Base-by-base conservation (phyloP, 1,139 yeast species). In the Zhuliangozyma parablackwelliae region DNA sequence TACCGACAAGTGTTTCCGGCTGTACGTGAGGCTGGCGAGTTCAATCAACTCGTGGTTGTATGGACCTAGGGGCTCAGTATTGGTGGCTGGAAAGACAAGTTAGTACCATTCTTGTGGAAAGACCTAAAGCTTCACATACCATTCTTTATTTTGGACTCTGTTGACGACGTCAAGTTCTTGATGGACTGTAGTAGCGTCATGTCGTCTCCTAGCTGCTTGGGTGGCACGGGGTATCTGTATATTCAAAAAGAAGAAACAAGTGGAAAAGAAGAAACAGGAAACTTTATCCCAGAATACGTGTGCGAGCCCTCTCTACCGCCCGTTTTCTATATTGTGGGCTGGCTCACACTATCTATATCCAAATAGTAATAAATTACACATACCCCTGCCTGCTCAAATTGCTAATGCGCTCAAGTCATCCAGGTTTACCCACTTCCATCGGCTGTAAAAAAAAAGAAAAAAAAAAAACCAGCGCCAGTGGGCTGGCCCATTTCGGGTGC, bases 11-110 rank as follows among this genome's bases (percentile, higher is more conserved):
- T 47, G 41, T 34, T 47, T 48, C 20, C 46, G 38, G 29, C 53
- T 45, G 42, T 49, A 55, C 0, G 72, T 55, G 24, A 61, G 50
- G 28, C 51, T 44, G 3, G 72, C 53, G 8, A 69, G 43, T 32
- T 64, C 66, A 29, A 58, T 57, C 29, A 69, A 45, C 41, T 68
- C 70, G 26, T 57, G 53, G 34, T 65, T 64, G 27, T 62, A 60
- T 1, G 74, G 74, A 1, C 74, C 74, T 43, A 62, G 49, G 1
- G 65, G 61, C 34, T 66, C 69, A 31, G 50, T 56, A 45, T 54
- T 59, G n/a, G 72, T 67, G 16, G 72, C 67, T 40, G 31, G 20
- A 29, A n/a, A n/a, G 30, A 21, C 21, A 6, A 21, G 40, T 42
- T 40, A 35, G 42, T 40, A 38, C n/a, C n/a, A n/a, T n/a, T n/a